Base-by-base conservation (phyloP, 768 basidiomycete genomes). In the Phylloporus scabripes region DNA sequence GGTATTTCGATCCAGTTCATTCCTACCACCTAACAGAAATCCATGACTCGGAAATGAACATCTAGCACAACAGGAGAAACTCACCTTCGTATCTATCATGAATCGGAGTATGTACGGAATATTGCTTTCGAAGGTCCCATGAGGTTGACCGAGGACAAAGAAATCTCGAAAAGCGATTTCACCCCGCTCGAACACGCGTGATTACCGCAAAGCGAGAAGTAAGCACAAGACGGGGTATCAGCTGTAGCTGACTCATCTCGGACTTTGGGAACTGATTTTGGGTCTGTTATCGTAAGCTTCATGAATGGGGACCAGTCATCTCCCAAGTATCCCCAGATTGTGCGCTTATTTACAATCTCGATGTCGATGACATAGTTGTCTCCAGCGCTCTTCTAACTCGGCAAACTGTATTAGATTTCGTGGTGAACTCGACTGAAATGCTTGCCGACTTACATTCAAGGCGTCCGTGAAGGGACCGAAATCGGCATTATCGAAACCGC, bases 1-100 rank as follows among this genome's bases (percentile, higher is more conserved):
- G 87, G 87, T 8, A 96, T 73, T 69, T 98, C 92, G 45, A 99
- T 86, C 95, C 96, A 99, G 63, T 97, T 98, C 96, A 99, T 98
- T 8, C 96, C 96, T 42, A 94, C 85, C 26, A 99, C 83, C 90
- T 93, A 37, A 32, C 1, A 21, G 54, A 1, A 20, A 45, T 50
- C 17, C 3, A 42, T 50, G 29, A 57, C 37, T 36, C 6, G 4
- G 9, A 38, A 45, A 23, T 46, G 3, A 9, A 23, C 18, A 38
- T n/a, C 12, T 7, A 42, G 5, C 11, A 20, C 17, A 20, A 26
- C 7, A 31, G 42, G 8, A n/a, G 29, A 1, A 5, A 54, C 56
- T 18, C 18, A 91, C 94, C 76, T 92, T 85, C 5, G 90, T 87
- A 62, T 99, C 96, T 53, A 99, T 95, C 96, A 99, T 99, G 67